These are phyloP conservation scores for Elsinoe batatas DNA, from an alignment of 2,329 filamentous ascomycete species.

Conservation along the genomic window DNA sequence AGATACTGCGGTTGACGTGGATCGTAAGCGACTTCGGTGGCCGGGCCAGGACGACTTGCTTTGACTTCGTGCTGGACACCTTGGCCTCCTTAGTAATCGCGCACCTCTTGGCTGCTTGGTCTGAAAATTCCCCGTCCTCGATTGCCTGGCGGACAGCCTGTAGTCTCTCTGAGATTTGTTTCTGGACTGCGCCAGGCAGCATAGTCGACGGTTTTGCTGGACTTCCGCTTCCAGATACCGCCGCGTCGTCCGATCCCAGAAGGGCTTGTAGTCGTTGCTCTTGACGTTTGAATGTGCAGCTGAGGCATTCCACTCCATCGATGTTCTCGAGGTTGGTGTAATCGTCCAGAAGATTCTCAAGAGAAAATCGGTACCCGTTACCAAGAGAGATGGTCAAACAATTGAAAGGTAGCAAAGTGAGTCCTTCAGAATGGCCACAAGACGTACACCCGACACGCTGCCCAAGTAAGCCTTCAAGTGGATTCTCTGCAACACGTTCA, in stretches of 20 bases:
- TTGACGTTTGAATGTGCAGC: slow-evolving; percentile 66
- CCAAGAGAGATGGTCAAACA: slow-evolving; percentile 81
- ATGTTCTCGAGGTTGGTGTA: slow-evolving; percentile 81
- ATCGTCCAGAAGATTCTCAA: slow-evolving; percentile 71
- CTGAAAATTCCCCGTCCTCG: slow-evolving; percentile 70
- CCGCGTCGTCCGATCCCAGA: slow-evolving; percentile 18
- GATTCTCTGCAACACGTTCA: slow-evolving; percentile 46
- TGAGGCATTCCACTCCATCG: slow-evolving; percentile 79
- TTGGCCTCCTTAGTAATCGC: slow-evolving; percentile 50
- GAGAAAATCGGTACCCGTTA: slow-evolving; percentile 52
- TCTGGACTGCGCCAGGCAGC: slow-evolving; percentile 35
- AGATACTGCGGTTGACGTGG: slow-evolving; percentile 86
- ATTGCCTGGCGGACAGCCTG: slow-evolving; percentile 59
- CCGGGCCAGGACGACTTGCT: slow-evolving; percentile 76
- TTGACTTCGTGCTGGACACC: slow-evolving; percentile 72
- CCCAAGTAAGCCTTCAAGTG: slow-evolving; percentile 76
- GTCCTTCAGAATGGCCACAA: slow-evolving; percentile 78
- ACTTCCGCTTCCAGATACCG: background rate
- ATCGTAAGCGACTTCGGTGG: slow-evolving; percentile 71
- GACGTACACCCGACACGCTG: slow-evolving; percentile 79
- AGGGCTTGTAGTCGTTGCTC: slow-evolving; percentile 44
- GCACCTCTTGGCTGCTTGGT: slow-evolving; percentile 36
- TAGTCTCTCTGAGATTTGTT: slow-evolving; percentile 45
- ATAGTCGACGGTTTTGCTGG: slow-evolving; percentile 17
- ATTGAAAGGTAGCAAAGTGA: slow-evolving; percentile 88